A percentile compares a stretch with the other conserved stretches of the same genome.
Evolutionary conservation across 2,329 filamentous ascomycete genomes (phyloP).

Genomic region (Epichloe gansuensis): DNA sequence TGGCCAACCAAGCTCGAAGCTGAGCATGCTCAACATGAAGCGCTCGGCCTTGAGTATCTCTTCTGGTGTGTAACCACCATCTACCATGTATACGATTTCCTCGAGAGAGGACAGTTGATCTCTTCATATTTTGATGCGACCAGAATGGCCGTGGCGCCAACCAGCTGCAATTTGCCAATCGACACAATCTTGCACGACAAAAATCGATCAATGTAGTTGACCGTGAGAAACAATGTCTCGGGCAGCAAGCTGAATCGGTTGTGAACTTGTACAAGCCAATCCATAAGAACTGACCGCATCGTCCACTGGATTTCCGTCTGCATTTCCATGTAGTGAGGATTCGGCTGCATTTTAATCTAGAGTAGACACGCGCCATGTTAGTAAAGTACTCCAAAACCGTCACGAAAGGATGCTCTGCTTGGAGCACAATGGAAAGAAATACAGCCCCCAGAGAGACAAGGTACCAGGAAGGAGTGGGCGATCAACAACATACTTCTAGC

Average conservation of each 20-base stretch:
- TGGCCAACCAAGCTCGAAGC: conserved; percentile 95
- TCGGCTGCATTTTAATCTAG: conserved; percentile 69
- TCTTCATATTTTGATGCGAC: conserved; percentile 98
- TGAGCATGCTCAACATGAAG: conserved; percentile 94
- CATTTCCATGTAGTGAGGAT: conserved; percentile 89
- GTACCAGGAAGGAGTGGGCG: not conserved
- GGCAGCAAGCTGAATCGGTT: conserved; percentile 81
- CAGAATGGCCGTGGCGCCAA: conserved; percentile 90
- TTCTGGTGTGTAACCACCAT: conserved; percentile 75
- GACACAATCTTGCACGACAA: conserved; percentile 91
- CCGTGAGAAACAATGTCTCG: conserved; percentile 86
- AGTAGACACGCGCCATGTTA: conserved; percentile 9
- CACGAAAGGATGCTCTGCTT: no score
- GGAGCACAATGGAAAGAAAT: not conserved
- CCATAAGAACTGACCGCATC: conserved; percentile 94
- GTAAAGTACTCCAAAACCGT: not conserved
- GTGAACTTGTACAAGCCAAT: conserved; percentile 96
- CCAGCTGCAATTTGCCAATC: conserved; percentile 85
- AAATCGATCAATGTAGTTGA: conserved; percentile 97
- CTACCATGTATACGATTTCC: conserved; percentile 98
- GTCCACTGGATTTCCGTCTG: conserved; percentile 99
- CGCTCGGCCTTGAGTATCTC: conserved; percentile 95
- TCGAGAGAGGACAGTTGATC: conserved; percentile 94
- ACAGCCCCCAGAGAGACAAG: not conserved
- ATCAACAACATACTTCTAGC: conserved; percentile 57